Evolutionary conservation across 139 green algal species (phyloP).

Genomic region (Chlorella sp.): DNA sequence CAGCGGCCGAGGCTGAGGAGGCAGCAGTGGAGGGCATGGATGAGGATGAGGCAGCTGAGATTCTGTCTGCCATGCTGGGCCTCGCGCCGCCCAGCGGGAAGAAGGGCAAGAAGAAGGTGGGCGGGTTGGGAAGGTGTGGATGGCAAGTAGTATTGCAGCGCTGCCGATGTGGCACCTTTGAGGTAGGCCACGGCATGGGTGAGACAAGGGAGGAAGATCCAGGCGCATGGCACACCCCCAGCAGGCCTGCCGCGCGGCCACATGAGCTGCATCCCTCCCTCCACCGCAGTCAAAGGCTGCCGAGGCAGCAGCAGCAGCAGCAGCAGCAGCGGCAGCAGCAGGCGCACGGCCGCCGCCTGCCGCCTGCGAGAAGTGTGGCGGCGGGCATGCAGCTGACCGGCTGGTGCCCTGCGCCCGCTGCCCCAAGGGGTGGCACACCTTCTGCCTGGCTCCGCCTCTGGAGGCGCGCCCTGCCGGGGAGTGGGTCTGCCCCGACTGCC

Average conservation of each 20-base stretch:
- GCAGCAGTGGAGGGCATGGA: constrained; percentile 42
- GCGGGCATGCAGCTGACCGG: constrained; percentile 72
- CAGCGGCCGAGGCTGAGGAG: background rate
- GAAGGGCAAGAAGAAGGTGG: constrained; percentile 14
- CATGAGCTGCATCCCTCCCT: too few species aligned
- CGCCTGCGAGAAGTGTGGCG: constrained; percentile 69
- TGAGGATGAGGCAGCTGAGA: constrained; percentile 63
- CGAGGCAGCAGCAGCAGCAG: background rate
- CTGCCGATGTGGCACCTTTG: background rate
- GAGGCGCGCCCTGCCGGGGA: constrained; percentile 79
- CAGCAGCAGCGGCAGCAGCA: background rate
- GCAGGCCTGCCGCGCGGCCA: too few species aligned
- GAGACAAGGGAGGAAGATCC: too few species aligned
- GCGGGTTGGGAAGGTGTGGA: background rate
- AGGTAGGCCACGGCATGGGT: too few species aligned
- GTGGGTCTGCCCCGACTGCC: constrained; percentile 87
- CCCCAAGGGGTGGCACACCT: constrained; percentile 78
- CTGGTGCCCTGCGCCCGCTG: constrained; percentile 91
- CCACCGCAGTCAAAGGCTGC: background rate
- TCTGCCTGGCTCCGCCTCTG: constrained; percentile 82
- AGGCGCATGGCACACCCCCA: too few species aligned
- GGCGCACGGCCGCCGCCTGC: background rate
- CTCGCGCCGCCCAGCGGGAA: constrained; percentile 16
- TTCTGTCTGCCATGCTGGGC: constrained; percentile 61
- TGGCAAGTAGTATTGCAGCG: background rate